Evolutionary conservation across 176 grass and related monocot species (phyloP), one percentile per base, ranked within the genome.

Genomic region (Oryza nivara): DNA sequence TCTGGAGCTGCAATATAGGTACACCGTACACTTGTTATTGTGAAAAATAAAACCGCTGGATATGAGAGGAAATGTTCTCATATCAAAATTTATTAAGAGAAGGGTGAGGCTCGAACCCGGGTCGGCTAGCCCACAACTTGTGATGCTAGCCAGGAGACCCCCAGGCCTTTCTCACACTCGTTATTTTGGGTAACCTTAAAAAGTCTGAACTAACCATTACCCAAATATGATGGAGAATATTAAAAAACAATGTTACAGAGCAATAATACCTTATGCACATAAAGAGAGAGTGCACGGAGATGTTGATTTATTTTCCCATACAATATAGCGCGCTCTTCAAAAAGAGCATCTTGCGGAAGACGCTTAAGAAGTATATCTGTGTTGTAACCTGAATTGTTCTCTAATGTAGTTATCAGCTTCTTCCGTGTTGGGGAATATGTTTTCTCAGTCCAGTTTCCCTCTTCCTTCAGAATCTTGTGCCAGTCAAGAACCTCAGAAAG

Each of bases 401-500:
- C 96, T 82, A 99, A 84, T 81, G 93, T 89, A 75, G 88, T 89
- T 82, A 99, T 88, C 75, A 99, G 91, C 78, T 99, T 99, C 83
- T 88, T 94, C 65, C 96, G 89, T 46, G 96, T 96, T 81, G 93
- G 88, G 19, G 88, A 96, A 76, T 92, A 92, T 47, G 86, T 90
- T 90, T 86, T 96, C 81, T 99, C 96, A 38, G 84, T 92, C 96
- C 96, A 99, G 61, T 86, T 99, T 75, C 91, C 82, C 79, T 99
- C 86, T 78, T 94, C 93, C 86, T 94, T 94, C 68, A 99, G 78
- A 88, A 76, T 88, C 84, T 84, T 95, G 82, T 91, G 84, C 91
- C 96, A 92, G 74, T 96, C 96, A 78, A 99, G 61, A 71, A 99
- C 96, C 86, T 99, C 96, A 85, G 96, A 99, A 82, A 99, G 88